Evolutionary conservation across 768 basidiomycete species (phyloP).

Genomic region (Flagelloscypha sp.): DNA sequence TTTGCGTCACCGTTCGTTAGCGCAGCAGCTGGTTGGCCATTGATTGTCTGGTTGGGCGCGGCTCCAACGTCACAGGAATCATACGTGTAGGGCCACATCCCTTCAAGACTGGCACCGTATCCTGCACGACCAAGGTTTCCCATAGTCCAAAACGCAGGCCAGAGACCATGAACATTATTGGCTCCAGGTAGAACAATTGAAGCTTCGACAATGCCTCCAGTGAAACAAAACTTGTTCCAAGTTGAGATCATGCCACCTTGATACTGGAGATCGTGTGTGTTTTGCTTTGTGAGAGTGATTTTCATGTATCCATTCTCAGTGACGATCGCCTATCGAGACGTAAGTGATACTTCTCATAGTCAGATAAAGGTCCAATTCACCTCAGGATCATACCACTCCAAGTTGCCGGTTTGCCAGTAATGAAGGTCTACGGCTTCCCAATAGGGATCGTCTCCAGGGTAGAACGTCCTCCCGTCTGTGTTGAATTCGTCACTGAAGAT

Average conservation of each 20-base stretch:
- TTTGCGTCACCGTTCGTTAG: neutral
- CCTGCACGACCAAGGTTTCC: slow-evolving; percentile 33
- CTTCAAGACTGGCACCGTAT: slow-evolving; percentile 32
- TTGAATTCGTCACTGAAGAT: slow-evolving; percentile 64
- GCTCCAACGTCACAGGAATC: slow-evolving; percentile 38
- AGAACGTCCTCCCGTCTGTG: slow-evolving; percentile 48
- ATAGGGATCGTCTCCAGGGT: slow-evolving; percentile 45
- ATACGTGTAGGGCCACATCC: slow-evolving; percentile 19
- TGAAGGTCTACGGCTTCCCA: slow-evolving; percentile 41
- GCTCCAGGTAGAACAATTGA: slow-evolving; percentile 15
- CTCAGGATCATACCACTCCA: slow-evolving; percentile 24
- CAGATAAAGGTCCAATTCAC: slow-evolving; percentile 16
- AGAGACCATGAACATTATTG: slow-evolving; percentile 30
- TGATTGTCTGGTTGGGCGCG: slow-evolving; percentile 31
- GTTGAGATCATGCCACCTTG: slow-evolving; percentile 24
- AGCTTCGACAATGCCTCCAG: slow-evolving; percentile 29
- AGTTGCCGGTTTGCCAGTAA: slow-evolving; percentile 29
- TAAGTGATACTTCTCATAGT: slow-evolving; percentile 52
- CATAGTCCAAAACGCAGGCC: slow-evolving; percentile 43
- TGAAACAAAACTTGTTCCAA: slow-evolving; percentile 37
- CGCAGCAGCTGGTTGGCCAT: slow-evolving; percentile 21
- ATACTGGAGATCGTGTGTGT: slow-evolving; percentile 37
- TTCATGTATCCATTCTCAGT: slow-evolving; percentile 41
- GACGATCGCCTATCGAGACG: slow-evolving; percentile 35
- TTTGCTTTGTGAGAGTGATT: slow-evolving; percentile 37